These are phyloP conservation scores for Rhamnella rubrinervis DNA, from an alignment of 331 rosid genomes.

Conservation along the genomic window DNA sequence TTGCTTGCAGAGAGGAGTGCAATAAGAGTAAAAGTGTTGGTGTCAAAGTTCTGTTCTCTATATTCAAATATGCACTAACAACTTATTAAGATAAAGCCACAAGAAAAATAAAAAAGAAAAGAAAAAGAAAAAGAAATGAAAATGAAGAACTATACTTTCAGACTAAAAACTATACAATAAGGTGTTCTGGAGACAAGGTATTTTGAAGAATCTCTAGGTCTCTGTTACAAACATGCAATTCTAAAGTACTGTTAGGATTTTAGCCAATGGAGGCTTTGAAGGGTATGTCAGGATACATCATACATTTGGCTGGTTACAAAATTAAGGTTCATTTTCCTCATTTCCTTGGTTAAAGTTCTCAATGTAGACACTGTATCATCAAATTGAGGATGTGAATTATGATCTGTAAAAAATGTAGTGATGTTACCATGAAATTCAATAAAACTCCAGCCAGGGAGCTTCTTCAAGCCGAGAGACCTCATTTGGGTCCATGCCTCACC, in stretches of 20 bases:
- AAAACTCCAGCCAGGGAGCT: conserved; percentile 93
- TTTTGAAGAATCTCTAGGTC: background rate
- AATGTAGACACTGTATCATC: conserved; percentile 47
- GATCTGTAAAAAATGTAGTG: conserved; percentile 67
- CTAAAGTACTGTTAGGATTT: background rate
- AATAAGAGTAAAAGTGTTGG: no score
- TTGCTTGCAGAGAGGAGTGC: no score
- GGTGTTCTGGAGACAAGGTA: no score
- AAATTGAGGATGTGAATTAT: conserved; percentile 72
- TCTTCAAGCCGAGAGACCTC: conserved; percentile 82
- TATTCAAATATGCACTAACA: no score
- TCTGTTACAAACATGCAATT: background rate
- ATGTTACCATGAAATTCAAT: conserved; percentile 64
- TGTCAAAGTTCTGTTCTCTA: no score
- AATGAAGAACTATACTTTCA: no score
- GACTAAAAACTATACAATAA: no score
- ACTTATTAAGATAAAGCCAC: no score
- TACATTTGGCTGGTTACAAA: conserved; percentile 23
- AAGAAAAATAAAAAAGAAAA: no score
- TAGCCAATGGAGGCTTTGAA: conserved; percentile 4
- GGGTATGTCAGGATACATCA: conserved; percentile 25
- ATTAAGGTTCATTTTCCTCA: conserved; percentile 36
- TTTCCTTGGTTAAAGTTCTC: conserved; percentile 50
- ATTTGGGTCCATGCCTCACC: conserved; percentile 80
- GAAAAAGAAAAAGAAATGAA: no score